These are phyloP conservation scores for Parafenestella ontariensis DNA, from an alignment of 2,329 filamentous ascomycete genomes.

Conservation along the genomic window DNA sequence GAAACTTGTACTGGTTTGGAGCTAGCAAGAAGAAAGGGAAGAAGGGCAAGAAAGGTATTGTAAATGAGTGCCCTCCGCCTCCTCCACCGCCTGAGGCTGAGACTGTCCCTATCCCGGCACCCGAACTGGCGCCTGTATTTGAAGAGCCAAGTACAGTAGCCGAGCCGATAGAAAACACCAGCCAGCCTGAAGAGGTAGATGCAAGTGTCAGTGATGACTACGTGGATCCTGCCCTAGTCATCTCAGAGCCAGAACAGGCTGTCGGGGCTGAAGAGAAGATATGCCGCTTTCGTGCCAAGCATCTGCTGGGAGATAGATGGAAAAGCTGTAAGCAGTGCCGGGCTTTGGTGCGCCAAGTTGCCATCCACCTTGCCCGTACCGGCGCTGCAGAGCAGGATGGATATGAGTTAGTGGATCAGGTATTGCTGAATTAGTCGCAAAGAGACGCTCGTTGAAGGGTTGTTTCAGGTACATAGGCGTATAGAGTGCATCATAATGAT, in stretches of 20 bases:
- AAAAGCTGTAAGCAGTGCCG: constrained; percentile 15
- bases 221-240: background rate
- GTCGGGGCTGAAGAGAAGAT: constrained; percentile 4
- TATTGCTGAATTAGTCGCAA: background rate
- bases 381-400: background rate
- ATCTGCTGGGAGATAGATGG: constrained; percentile 19
- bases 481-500: too few relatives aligned
- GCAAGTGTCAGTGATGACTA: background rate
- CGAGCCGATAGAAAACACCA: background rate
- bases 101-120: background rate
- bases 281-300: constrained; percentile 11
- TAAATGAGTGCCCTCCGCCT: too few relatives aligned
- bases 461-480: too few relatives aligned
- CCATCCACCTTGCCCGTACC: constrained; percentile 8
- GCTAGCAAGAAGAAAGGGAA: too few relatives aligned
- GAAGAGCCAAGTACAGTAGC: background rate
- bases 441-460: too few relatives aligned
- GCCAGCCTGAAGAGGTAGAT: background rate
- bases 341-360: constrained; percentile 12
- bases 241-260: constrained; percentile 5
- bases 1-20: too few relatives aligned
- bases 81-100: background rate
- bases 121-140: background rate
- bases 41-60: too few relatives aligned
- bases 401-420: constrained; percentile 3